Conservation (phyloP, 257 asterid genomes). For the Solanum pennellii region DNA sequence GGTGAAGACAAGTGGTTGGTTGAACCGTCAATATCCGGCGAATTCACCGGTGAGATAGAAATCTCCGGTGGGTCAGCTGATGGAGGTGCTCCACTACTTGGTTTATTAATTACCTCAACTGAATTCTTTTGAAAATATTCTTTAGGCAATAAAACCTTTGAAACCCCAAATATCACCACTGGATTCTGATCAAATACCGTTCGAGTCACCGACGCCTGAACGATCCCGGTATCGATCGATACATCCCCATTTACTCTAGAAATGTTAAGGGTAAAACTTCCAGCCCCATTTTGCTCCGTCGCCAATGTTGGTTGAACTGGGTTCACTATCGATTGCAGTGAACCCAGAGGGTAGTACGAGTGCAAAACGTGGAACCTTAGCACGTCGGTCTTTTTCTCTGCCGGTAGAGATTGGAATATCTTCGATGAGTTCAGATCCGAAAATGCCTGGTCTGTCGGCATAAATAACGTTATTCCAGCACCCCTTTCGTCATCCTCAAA, state of each 20-base stretch:
- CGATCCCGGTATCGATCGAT: slow-evolving; percentile 62
- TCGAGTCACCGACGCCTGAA: slow-evolving; percentile 58
- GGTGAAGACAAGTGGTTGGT: slow-evolving; percentile 47
- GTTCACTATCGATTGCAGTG: slow-evolving; percentile 53
- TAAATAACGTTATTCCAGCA: slow-evolving; percentile 61
- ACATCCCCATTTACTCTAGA: slow-evolving; percentile 65
- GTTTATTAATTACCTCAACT: slow-evolving; percentile 25
- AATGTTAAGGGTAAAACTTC: slow-evolving; percentile 58
- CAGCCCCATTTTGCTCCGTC: slow-evolving; percentile 70
- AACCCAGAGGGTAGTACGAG: slow-evolving; percentile 53
- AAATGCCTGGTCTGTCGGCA: slow-evolving; percentile 52
- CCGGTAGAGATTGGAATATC: slow-evolving; percentile 44
- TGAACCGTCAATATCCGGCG: slow-evolving; percentile 24
- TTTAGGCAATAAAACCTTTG: slow-evolving; percentile 55
- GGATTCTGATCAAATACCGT: slow-evolving; percentile 91
- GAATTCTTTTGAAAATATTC: slow-evolving; percentile 62
- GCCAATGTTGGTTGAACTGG: slow-evolving; percentile 86
- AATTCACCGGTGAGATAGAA: slow-evolving; percentile 33
- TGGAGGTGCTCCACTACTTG: slow-evolving; percentile 20
- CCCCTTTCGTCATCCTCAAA: slow-evolving; percentile 70
- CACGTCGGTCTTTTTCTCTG: slow-evolving; percentile 41
- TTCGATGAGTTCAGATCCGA: slow-evolving; percentile 43
- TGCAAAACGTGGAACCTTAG: slow-evolving; percentile 48
- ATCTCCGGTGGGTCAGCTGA: slow-evolving; percentile 46
- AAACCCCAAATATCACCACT: slow-evolving; percentile 79